Evolutionary conservation across 306 rosid species (phyloP).

Genomic region (Vigna angularis): DNA sequence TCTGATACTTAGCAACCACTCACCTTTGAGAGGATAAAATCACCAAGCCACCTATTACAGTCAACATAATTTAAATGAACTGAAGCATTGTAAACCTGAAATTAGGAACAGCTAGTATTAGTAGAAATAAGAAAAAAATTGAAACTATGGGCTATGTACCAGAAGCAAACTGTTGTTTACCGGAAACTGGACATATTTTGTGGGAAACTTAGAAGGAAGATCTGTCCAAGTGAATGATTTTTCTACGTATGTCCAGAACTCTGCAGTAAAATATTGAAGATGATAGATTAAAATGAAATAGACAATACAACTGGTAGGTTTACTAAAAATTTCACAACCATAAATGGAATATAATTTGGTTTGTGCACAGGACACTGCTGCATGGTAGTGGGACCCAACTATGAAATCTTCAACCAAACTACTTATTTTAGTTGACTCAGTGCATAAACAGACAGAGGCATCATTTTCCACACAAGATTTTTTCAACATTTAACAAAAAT

Average conservation of each 20-base stretch:
- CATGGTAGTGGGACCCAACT: neutral
- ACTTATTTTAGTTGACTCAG: neutral
- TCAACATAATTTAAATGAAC: constrained; percentile 95
- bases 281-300: constrained; percentile 26
- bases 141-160: constrained; percentile 47
- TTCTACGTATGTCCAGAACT: constrained; percentile 94
- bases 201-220: constrained; percentile 94
- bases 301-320: neutral
- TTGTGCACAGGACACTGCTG: neutral
- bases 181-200: constrained; percentile 95
- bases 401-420: neutral
- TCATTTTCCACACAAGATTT: neutral
- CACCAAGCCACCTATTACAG: constrained; percentile 99
- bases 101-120: constrained; percentile 42
- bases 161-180: constrained; percentile 58
- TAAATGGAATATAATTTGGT: neutral
- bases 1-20: constrained; percentile 37
- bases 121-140: constrained; percentile 55
- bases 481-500: neutral
- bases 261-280: constrained; percentile 59
- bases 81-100: constrained; percentile 84
- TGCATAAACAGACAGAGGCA: neutral
- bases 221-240: constrained; percentile 98
- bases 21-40: constrained; percentile 95
- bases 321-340: neutral